Evolutionary conservation across 2,329 filamentous ascomycete species (phyloP), one percentile per base, ranked within the genome.

Genomic region (Phialophora expanda): DNA sequence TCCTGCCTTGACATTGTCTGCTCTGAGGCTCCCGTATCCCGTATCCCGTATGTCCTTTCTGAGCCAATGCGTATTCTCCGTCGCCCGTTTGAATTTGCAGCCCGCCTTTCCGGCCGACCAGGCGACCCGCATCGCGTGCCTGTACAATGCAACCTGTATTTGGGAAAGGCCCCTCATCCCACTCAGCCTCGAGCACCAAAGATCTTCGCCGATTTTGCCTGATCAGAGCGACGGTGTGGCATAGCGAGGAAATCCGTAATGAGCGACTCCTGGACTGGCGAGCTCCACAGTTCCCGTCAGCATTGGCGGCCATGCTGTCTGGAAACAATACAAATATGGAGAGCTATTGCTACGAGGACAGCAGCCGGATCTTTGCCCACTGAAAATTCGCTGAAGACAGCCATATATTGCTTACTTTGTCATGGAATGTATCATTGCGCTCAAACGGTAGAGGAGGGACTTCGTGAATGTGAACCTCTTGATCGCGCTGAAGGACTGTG

Each of bases 391-490:
- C 38, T n/a, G 5, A 44, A 44, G 14, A 7, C 6, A 7, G 38
- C 38, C 14, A 44, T 7, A 34, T 34, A 34, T 34, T 34, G 32
- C 32, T 34, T 34, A 12, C 32, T 34, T 12, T 34, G 32, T 34
- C 32, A 34, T 34, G 32, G 38, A 8, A 6, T 44, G 38, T n/a
- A 20, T 44, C 38, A n/a, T 44, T 44, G 38, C 38, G 48, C 44
- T 66, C 66, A 66, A 24, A 56, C 64, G 20, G 32, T 48, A 17
- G 67, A 66, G 4, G 66, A 69, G 11, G 65, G 56, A 22, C 62
- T 60, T 53, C 67, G 60, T 22, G 69, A 71, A 34, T 71, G 69
- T 50, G 69, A 68, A 32, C 60, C 46, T 62, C 56, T 68, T n/a
- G 66, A 41, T 44, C 67, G 58, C n/a, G 50, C 57, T 20, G 61